phyloP scores from a whole-genome alignment of 1,284 basidiomycete species.

The Irpex sp. region DNA sequence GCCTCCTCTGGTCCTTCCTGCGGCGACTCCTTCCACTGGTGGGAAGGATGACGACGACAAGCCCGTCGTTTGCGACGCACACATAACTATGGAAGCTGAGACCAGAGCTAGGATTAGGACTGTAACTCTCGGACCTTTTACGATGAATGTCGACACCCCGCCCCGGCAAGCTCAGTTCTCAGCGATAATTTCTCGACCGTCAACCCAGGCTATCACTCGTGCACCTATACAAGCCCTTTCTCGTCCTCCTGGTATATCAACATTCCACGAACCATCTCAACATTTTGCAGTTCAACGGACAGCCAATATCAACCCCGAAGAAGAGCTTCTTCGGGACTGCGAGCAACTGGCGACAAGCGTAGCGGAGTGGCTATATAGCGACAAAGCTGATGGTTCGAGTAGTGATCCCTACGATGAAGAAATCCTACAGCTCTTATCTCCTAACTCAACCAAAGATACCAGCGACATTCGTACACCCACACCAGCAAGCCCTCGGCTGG shows the following conservation, averaged over 20 bases:
- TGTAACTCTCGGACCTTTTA: not conserved
- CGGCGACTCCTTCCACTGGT: not conserved
- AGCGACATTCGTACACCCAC: not conserved
- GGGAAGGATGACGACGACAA: not conserved
- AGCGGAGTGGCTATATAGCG: not conserved
- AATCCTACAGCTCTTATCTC: not conserved
- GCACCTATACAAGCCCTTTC: not conserved
- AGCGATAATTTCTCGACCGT: not conserved
- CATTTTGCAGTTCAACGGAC: not conserved
- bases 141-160: not conserved
- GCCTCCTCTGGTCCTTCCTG: not conserved
- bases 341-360: not conserved
- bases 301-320: not conserved
- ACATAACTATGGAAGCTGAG: not conserved
- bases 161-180: not conserved
- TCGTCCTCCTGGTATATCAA: not conserved
- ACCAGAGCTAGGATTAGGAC: not conserved
- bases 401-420: not conserved
- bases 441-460: not conserved
- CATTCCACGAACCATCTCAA: not conserved
- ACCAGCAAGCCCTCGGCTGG: not conserved
- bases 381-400: not conserved
- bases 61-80: not conserved
- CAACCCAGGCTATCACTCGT: not conserved
- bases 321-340: not conserved